Evolutionary conservation across 306 rosid species (phyloP).

Genomic region (Chamaecrista fasciculata): DNA sequence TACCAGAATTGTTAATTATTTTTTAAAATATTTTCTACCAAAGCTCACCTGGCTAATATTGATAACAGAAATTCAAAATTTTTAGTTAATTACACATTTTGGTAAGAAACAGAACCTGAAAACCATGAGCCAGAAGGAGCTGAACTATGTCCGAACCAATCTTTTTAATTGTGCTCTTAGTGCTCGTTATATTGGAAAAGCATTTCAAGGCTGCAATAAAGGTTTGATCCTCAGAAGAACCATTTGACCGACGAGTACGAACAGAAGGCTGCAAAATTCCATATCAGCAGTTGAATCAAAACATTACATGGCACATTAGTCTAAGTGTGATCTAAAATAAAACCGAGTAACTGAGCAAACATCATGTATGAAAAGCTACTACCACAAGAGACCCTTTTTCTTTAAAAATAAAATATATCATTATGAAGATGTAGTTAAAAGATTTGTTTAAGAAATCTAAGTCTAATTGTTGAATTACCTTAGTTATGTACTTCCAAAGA

Average conservation of each 20-base stretch:
- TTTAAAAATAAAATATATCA: background rate
- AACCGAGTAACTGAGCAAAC: background rate
- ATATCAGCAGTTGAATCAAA: conserved; percentile 14
- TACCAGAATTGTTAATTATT: background rate
- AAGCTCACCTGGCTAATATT: background rate
- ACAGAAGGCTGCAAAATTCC: conserved; percentile 64
- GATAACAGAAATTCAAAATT: background rate
- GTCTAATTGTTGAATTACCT: conserved; percentile 44
- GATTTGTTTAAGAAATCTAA: background rate
- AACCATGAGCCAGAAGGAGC: conserved; percentile 82
- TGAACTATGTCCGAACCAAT: conserved; percentile 56
- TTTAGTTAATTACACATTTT: background rate
- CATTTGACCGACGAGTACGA: conserved; percentile 68
- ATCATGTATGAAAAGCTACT: background rate
- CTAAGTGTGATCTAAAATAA: background rate
- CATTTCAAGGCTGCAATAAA: conserved; percentile 68
- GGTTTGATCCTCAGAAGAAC: conserved; percentile 46
- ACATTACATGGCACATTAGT: background rate
- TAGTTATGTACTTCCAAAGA: conserved; percentile 75
- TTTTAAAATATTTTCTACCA: background rate
- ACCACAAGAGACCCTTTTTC: conserved; percentile 21
- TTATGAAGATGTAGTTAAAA: conserved; percentile 4
- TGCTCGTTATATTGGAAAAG: conserved; percentile 53
- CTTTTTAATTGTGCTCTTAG: conserved; percentile 65
- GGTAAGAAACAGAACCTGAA: conserved; percentile 58